Evolutionary conservation across 768 basidiomycete genomes (phyloP).

Genomic region (Termitomyces sp.): DNA sequence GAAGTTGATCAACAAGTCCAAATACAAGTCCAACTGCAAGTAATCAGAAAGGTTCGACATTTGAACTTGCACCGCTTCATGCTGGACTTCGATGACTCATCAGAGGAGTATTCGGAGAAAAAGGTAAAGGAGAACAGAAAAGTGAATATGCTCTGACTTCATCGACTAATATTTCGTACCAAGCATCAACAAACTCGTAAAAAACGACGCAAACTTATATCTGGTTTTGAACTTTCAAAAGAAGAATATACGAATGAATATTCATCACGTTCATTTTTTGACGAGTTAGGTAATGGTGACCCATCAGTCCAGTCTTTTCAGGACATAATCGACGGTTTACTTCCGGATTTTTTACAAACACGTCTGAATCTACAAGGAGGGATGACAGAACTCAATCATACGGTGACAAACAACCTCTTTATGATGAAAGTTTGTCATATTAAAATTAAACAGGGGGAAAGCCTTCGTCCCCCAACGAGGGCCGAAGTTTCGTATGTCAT

Average conservation of each 20-base stretch:
- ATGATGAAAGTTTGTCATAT: not conserved
- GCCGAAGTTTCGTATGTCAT: slow-evolving; percentile 33
- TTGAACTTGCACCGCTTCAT: not conserved
- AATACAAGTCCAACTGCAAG: slow-evolving; percentile 7
- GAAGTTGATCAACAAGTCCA: too few relatives aligned
- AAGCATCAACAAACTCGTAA: slow-evolving; percentile 3
- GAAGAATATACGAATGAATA: not conserved
- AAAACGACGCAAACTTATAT: slow-evolving; percentile 15
- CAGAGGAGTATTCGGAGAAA: slow-evolving; percentile 10
- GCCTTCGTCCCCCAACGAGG: slow-evolving; percentile 34
- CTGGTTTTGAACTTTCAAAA: not conserved
- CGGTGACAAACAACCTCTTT: slow-evolving; percentile 9
- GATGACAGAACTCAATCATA: slow-evolving; percentile 17
- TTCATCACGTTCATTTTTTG: slow-evolving; percentile 12
- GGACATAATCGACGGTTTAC: slow-evolving; percentile 22
- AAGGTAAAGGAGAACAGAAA: not conserved
- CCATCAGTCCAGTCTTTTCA: slow-evolving; percentile 20
- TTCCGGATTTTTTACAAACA: slow-evolving; percentile 21
- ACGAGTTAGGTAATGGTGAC: slow-evolving; percentile 14
- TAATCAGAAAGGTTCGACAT: not conserved
- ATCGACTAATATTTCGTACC: not conserved
- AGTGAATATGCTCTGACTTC: not conserved
- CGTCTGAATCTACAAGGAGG: slow-evolving; percentile 16
- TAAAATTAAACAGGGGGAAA: slow-evolving; percentile 21
- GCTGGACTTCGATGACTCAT: not conserved